Conservation (phyloP, 129 eudicot species). For the Kitagawia praeruptora region DNA sequence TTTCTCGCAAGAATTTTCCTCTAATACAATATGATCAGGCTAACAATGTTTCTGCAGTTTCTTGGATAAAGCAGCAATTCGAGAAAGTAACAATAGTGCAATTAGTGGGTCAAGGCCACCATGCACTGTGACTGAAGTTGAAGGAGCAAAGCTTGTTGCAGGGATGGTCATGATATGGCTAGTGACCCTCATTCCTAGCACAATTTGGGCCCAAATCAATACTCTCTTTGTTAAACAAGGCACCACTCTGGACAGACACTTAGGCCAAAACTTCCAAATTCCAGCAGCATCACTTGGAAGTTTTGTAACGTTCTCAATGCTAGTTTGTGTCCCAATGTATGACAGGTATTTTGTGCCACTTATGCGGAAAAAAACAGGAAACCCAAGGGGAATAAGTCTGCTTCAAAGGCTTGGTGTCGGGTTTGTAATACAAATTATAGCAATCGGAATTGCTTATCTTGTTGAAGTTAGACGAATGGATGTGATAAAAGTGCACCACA, state of each 20-base stretch:
- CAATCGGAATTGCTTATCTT: slow-evolving; percentile 56
- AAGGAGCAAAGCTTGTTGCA: slow-evolving; percentile 67
- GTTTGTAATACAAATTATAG: slow-evolving; percentile 53
- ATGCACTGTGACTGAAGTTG: slow-evolving; percentile 91
- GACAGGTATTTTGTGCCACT: slow-evolving; percentile 71
- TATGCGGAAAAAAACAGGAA: slow-evolving; percentile 53
- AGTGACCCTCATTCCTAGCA: slow-evolving; percentile 75
- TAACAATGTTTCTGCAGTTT: slow-evolving; percentile 36
- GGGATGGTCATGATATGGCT: slow-evolving; percentile 85
- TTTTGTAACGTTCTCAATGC: slow-evolving; percentile 70
- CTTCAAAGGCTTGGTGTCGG: slow-evolving; percentile 80
- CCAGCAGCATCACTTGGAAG: slow-evolving; percentile 92
- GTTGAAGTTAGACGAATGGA: slow-evolving; percentile 59
- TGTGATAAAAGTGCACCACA: slow-evolving; percentile 28
- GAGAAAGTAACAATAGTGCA: slow-evolving; percentile 21
- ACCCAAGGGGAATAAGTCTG: slow-evolving; percentile 87
- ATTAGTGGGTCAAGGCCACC: slow-evolving; percentile 29
- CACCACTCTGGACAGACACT: slow-evolving; percentile 73
- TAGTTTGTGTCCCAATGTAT: slow-evolving; percentile 58
- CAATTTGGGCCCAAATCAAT: slow-evolving; percentile 96
- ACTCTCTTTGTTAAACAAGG: slow-evolving; percentile 96
- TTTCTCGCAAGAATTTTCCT: background rate
- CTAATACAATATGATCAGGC: background rate
- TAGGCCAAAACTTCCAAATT: slow-evolving; percentile 45
- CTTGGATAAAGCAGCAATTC: slow-evolving; percentile 81